Conservation (phyloP, 1,139 yeast genomes). For the Yamadazyma buinensis region DNA sequence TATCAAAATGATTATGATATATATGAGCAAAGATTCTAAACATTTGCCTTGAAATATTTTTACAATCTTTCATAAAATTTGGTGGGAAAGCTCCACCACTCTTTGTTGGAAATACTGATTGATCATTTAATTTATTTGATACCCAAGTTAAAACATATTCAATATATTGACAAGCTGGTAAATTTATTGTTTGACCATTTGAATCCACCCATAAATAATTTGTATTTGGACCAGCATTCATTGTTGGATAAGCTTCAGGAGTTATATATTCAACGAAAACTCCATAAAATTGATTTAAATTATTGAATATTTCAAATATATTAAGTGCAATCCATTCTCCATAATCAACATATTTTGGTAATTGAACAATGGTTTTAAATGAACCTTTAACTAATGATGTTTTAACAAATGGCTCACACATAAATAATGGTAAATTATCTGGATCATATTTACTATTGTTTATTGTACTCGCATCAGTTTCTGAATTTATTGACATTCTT, state of each 20-base stretch:
- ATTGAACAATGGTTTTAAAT: conserved; percentile 89
- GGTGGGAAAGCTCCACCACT: conserved; percentile 93
- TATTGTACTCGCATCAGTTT: conserved; percentile 4
- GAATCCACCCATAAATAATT: conserved; percentile 91
- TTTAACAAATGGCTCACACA: conserved; percentile 90
- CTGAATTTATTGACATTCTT: conserved; percentile 10
- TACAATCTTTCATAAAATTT: conserved; percentile 74
- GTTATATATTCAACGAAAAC: conserved; percentile 85
- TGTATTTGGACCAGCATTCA: conserved; percentile 93
- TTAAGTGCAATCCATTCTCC: conserved; percentile 96
- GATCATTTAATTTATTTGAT: conserved; percentile 81
- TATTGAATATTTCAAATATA: conserved; percentile 84
- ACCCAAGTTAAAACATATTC: conserved; percentile 93
- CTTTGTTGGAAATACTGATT: conserved; percentile 86
- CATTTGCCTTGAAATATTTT: conserved; percentile 86
- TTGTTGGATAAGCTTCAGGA: conserved; percentile 84
- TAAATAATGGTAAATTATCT: conserved; percentile 52
- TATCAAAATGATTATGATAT: conserved; percentile 91
- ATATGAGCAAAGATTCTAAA: conserved; percentile 96
- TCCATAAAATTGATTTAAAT: conserved; percentile 83
- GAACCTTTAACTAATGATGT: conserved; percentile 97
- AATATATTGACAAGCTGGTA: conserved; percentile 91
- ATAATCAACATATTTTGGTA: conserved; percentile 90
- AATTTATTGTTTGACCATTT: conserved; percentile 68
- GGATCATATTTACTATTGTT: conserved; percentile 6